Evolutionary conservation across 257 asterid species (phyloP), one percentile per base, ranked within the genome.

Genomic region (Solanum chaucha): DNA sequence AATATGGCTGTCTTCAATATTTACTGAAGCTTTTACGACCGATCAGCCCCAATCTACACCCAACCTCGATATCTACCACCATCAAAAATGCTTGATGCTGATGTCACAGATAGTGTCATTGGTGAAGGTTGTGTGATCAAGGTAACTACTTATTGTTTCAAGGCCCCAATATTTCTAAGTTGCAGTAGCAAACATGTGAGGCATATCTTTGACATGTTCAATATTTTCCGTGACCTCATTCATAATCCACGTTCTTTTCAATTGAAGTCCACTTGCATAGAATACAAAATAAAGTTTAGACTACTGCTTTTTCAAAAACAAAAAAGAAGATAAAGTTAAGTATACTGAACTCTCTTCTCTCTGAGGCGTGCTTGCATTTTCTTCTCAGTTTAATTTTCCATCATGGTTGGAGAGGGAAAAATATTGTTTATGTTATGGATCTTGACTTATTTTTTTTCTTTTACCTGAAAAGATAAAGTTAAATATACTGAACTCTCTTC

Each of bases 51-150:
- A 80, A 96, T 96, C 88, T 96, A 94, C 89, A 96, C 99, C 83
- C 99, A 96, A 87, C 99, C 99, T 89, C 95, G 99, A 58, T 96
- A 95, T 88, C 89, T 96, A 84, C 99, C 99, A 87, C 99, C 99
- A 78, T 96, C 99, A 67, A 96, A 96, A 94, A 96, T 96, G 99
- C 93, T 96, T 86, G 96, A 96, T 93, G 99, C 98, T 81, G 99
- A 96, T 90, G 98, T 96, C 86, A 95, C 99, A 32, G 98, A 96
- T 86, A 95, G 98, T 84, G 98, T 96, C 88, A 95, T 96, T 87
- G 99, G 99, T 78, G 99, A 96, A 90, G 99, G 98, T 38, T 96
- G 99, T 70, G 99, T 96, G 83, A 96, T 96, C 92, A 95, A 95
- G 98, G 99, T 93, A 89, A 89, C 87, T 34, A 17, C 59, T 85